A percentile compares a stretch with the other conserved stretches of the same genome.
Evolutionary conservation across 768 basidiomycete species (phyloP).

Genomic region (Pisolithus marmoratus): DNA sequence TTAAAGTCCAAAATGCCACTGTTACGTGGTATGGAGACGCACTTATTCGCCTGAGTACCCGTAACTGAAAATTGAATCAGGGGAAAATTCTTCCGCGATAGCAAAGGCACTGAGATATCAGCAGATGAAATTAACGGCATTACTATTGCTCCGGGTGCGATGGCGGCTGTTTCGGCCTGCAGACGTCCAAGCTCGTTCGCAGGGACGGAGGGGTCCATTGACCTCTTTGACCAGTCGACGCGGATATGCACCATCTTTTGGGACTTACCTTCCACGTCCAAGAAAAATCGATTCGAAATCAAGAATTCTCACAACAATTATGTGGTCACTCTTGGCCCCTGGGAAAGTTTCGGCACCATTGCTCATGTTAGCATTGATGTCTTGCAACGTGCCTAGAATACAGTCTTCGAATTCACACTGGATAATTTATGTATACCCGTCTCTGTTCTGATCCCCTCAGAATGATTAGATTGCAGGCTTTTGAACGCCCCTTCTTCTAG

Average conservation of each 20-base stretch:
- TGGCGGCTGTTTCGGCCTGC: conserved; percentile 1
- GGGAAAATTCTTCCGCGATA: not conserved
- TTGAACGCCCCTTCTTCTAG: too few relatives aligned
- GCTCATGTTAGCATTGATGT: not conserved
- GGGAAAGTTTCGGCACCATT: not conserved
- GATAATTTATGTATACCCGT: too few relatives aligned
- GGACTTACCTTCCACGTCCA: conserved; percentile 5
- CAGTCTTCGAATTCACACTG: not conserved
- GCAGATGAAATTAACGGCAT: not conserved
- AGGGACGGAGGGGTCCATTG: conserved; percentile 9
- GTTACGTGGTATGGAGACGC: not conserved
- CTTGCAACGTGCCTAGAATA: not conserved
- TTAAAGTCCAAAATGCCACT: conserved; percentile 1
- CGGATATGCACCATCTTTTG: conserved; percentile 7
- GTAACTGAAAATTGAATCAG: not conserved
- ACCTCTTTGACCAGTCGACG: conserved; percentile 2
- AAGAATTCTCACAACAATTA: not conserved
- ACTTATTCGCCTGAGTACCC: not conserved
- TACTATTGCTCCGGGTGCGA: not conserved
- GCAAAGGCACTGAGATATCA: conserved; percentile 1
- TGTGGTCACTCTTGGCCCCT: not conserved
- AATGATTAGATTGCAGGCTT: too few relatives aligned
- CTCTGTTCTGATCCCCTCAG: too few relatives aligned
- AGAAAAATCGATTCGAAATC: not conserved
- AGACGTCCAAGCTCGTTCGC: not conserved